These are phyloP conservation scores for Coemansia interrupta DNA, from an alignment of 192 early-diverging fungal genomes.

Conservation along the genomic window DNA sequence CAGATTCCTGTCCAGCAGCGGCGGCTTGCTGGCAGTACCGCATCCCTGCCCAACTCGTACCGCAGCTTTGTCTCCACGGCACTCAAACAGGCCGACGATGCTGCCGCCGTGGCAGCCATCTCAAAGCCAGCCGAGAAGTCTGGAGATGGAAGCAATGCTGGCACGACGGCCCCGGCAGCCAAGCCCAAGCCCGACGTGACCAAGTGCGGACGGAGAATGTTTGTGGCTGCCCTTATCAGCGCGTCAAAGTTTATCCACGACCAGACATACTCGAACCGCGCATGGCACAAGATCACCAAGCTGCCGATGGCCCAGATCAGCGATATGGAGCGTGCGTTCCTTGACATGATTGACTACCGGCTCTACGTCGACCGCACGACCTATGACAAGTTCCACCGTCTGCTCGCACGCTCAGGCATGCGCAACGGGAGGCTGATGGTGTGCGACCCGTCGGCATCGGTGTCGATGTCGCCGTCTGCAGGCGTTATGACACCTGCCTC, in stretches of 20 bases:
- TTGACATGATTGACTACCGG: slow-evolving; percentile 71
- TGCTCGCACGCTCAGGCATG: slow-evolving; percentile 44
- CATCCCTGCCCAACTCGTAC: slow-evolving; percentile 30
- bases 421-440: slow-evolving; percentile 47
- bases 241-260: slow-evolving; percentile 86
- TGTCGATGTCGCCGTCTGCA: not conserved
- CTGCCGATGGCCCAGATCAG: slow-evolving; percentile 73
- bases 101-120: slow-evolving; percentile 6
- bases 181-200: slow-evolving; percentile 52
- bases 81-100: not conserved
- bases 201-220: slow-evolving; percentile 75
- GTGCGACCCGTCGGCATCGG: slow-evolving; percentile 17
- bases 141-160: not conserved
- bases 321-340: slow-evolving; percentile 74
- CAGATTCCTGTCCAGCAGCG: slow-evolving; percentile 8
- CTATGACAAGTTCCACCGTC: slow-evolving; percentile 48
- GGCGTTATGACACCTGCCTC: slow-evolving; percentile 1
- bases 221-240: slow-evolving; percentile 75
- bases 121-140: not conserved
- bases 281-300: slow-evolving; percentile 83
- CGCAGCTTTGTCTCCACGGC: slow-evolving; percentile 24
- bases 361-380: slow-evolving; percentile 53
- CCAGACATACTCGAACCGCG: slow-evolving; percentile 75
- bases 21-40: slow-evolving; percentile 24
- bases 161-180: not conserved